Evolutionary conservation across 2,329 filamentous ascomycete genomes (phyloP), one percentile per base, ranked within the genome.

Genomic region (Sporothrix brasiliensis): DNA sequence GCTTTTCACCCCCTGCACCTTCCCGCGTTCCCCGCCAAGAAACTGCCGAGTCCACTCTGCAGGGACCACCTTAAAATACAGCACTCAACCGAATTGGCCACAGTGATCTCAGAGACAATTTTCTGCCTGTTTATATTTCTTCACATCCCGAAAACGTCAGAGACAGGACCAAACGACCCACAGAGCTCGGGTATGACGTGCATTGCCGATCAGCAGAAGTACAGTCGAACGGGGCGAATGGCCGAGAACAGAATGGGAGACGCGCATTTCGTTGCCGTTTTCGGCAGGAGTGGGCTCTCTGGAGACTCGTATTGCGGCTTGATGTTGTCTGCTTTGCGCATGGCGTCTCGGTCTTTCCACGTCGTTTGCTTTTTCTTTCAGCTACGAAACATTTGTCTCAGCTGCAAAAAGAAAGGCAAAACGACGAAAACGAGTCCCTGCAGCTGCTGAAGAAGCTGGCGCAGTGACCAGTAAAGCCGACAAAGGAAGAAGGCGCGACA

Each of bases 191-290:
- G 47, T 50, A 50, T n/a, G 49, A 16, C n/a, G 49, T n/a, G 19
- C 16, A n/a, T 7, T n/a, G 24, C 11, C 21, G 58, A 63, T 47
- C 58, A 47, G 13, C 39, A 47, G 41, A 47, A 63, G 21, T 14
- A 49, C 34, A 34, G 21, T 63, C 13, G 49, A 65, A 34, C 24
- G 50, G 44, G 60, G 60, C 44, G 50, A 50, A 49, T 50, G 44
- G 47, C 61, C 44, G 61, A 14, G 44, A 49, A 30, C 60, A 61
- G 39, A 27, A 39, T 1, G 1, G 19, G 24, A 24, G 24, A 24
- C 44, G 58, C 58, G 58, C 58, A n/a, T 63, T 63, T 34, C 61
- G 27, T 65, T 65, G 44, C 47, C 61, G 9, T 50, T 65, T 65
- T 65, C 61, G 47, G 61, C 44, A 44, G 11, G 47, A 4, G 16